Percentiles rank a stretch among this genome's conserved stretches.
Evolutionary conservation across 768 basidiomycete species (phyloP).

Genomic region (Kwoniella pini): DNA sequence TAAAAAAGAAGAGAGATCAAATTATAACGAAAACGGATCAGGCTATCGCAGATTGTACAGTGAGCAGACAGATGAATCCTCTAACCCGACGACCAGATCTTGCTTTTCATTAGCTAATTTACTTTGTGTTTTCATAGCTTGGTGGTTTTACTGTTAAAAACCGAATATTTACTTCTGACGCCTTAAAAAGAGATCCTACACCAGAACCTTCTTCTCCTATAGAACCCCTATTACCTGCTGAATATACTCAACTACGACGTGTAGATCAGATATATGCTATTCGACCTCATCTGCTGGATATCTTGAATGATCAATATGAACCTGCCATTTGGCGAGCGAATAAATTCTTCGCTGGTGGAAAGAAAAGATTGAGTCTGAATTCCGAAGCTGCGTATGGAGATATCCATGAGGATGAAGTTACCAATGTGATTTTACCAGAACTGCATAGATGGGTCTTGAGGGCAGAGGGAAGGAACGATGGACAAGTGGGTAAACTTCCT

Average conservation of each 20-base stretch:
- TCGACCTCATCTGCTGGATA: conserved; percentile 30
- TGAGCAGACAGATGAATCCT: no score
- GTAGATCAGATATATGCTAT: conserved; percentile 25
- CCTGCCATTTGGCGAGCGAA: conserved; percentile 38
- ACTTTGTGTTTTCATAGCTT: no score
- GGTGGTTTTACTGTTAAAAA: no score
- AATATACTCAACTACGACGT: conserved; percentile 11
- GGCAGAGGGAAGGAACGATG: background rate
- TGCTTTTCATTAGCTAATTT: no score
- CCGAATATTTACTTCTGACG: no score
- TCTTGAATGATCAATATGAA: conserved; percentile 34
- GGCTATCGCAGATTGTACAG: no score
- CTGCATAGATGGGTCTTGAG: conserved; percentile 39
- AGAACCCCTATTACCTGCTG: background rate
- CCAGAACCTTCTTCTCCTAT: conserved; percentile 2
- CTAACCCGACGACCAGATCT: no score
- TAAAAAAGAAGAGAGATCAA: no score
- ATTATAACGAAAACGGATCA: no score
- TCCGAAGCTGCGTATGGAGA: conserved; percentile 24
- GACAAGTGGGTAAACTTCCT: background rate
- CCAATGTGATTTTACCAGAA: conserved; percentile 36
- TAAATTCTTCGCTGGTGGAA: conserved; percentile 18
- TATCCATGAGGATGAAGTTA: conserved; percentile 25
- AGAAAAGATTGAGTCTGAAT: background rate
- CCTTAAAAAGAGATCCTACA: no score